These are phyloP conservation scores for Nemophila menziesii DNA, from an alignment of 257 asterid genomes.

Conservation along the genomic window DNA sequence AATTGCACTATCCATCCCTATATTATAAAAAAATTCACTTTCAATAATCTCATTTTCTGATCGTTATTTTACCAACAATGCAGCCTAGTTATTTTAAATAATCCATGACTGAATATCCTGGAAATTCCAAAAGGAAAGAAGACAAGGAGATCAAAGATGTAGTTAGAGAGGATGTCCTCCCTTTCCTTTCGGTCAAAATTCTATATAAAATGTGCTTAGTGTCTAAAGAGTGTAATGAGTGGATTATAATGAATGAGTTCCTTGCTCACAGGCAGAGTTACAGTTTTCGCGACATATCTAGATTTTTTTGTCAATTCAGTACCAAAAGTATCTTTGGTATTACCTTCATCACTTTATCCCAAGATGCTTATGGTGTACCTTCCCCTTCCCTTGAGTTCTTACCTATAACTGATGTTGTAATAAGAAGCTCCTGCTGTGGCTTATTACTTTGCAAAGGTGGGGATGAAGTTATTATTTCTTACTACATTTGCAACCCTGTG, in stretches of 20 bases:
- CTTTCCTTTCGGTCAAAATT: slow-evolving; percentile 42
- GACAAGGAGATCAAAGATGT: slow-evolving; percentile 17
- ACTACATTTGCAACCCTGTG: slow-evolving; percentile 23
- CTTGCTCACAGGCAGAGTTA: slow-evolving; percentile 29
- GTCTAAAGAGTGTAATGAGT: slow-evolving; percentile 33
- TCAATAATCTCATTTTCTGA: too few relatives aligned
- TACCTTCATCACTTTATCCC: slow-evolving; percentile 15
- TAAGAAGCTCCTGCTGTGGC: slow-evolving; percentile 30
- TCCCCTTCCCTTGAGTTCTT: slow-evolving; percentile 14
- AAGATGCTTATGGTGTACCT: slow-evolving; percentile 28
- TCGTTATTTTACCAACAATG: too few relatives aligned
- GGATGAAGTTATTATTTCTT: slow-evolving; percentile 1
- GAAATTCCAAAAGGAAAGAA: slow-evolving; percentile 2
- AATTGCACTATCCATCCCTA: too few relatives aligned
- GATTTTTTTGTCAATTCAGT: slow-evolving; percentile 20
- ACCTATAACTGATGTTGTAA: slow-evolving; percentile 5
- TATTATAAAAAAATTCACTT: too few relatives aligned
- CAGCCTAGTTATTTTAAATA: too few relatives aligned
- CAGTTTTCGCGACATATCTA: slow-evolving; percentile 26
- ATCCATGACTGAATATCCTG: slow-evolving; percentile 4
- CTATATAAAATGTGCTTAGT: slow-evolving; percentile 24
- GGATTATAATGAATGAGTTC: slow-evolving; percentile 31
- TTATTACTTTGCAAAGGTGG: slow-evolving; percentile 25
- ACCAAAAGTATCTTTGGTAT: not conserved
- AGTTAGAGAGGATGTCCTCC: slow-evolving; percentile 24